A percentile compares a stretch with the other conserved stretches of the same genome.
Conservation (phyloP, 2,329 filamentous ascomycete species). For the Arthrobotrys sinensis region DNA sequence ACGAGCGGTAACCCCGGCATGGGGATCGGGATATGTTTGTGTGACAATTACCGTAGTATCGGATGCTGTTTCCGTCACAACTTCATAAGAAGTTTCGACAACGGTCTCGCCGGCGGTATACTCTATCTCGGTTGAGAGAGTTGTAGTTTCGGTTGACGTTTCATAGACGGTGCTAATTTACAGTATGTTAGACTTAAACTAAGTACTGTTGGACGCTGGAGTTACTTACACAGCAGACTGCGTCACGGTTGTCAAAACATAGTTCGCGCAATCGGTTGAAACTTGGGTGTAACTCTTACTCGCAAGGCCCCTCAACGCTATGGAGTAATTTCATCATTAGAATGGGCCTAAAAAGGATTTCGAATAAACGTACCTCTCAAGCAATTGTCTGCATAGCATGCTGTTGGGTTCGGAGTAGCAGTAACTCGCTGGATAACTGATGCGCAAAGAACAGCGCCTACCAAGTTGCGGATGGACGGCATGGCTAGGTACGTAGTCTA, state of each 20-base stretch:
- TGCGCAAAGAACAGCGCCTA: slow-evolving; percentile 1
- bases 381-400: slow-evolving; percentile 21
- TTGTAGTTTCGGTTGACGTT: neutral
- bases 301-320: slow-evolving; percentile 13
- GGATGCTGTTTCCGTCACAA: neutral
- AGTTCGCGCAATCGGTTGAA: slow-evolving; percentile 5
- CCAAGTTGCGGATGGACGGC: neutral
- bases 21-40: neutral
- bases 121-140: neutral
- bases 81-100: neutral
- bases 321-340: neutral
- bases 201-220: neutral
- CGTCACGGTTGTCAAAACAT: neutral
- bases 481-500: neutral
- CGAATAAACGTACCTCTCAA: slow-evolving; percentile 1
- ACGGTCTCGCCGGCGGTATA: neutral
- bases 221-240: slow-evolving; percentile 1
- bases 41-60: neutral
- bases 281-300: slow-evolving; percentile 7
- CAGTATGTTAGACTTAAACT: neutral
- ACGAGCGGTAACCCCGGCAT: neutral
- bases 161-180: neutral
- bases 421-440: neutral
- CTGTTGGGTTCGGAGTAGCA: neutral
- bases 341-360: neutral